Base-by-base conservation (phyloP, 1,284 basidiomycete species). In the Vanrija sp. region DNA sequence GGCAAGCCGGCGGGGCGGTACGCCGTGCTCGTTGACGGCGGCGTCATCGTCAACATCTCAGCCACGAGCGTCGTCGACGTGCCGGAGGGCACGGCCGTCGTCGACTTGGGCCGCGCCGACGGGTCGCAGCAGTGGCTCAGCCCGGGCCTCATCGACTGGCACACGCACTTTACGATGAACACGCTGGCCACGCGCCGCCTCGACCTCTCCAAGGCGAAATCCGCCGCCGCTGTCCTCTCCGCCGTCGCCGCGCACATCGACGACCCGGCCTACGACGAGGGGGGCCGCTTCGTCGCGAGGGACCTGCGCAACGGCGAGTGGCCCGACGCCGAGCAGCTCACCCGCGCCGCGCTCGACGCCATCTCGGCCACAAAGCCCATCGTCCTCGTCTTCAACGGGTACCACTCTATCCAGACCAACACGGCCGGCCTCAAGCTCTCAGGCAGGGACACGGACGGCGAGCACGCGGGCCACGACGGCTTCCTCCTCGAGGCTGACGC, bases 331-430 rank as follows among this genome's bases (percentile, higher is more conserved):
- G 57, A 58, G 18, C 24, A 51, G 1, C 62, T 73, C 53, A 59
- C 49, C 25, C 57, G 62, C 10, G 16, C 38, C 5, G 43, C 45
- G 15, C 57, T 71, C 43, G 71, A 73, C 44, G 45, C 23, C 14
- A 31, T 65, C 39, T 56, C 55, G 6, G 27, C 49, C 15, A 46
- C 53, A 6, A 35, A 65, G 35, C 68, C 69, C 16, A 60, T 73
- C 12, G 59, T 60, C 15, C 50, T 71, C 50, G 61, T 70, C 14
- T 61, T 54, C 48, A 67, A 65, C 38, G 70, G 69, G 4, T 65
- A 71, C 45, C 71, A 73, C 57, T 67, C 67, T 25, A 51, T 65
- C 15, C 62, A 61, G 41, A 51, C 49, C 51, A 73, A 72, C 54
- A 60, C 67, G 10, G 23, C 51, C 5, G 69, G 61, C 9, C 52